Percentiles rank a stretch among this genome's conserved stretches.
phyloP scores from a whole-genome alignment of 2,329 filamentous ascomycete genomes.

The Leptodontidium sp. region DNA sequence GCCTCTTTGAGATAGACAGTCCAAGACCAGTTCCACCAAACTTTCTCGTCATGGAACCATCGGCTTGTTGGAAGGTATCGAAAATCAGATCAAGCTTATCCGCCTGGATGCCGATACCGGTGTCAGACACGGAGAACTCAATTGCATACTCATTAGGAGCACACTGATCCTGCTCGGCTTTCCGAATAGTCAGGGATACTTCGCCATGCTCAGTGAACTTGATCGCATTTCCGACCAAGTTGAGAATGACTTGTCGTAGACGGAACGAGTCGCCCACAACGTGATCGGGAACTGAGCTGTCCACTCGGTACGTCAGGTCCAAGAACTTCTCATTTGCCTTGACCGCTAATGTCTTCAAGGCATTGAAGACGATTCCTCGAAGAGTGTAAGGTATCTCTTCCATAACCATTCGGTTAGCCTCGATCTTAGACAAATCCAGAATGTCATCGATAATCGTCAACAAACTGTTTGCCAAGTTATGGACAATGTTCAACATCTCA shows the following conservation, averaged over 20 bases:
- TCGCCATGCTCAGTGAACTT: slow-evolving; percentile 98
- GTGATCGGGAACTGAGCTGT: slow-evolving; percentile 92
- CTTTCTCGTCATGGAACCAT: slow-evolving; percentile 94
- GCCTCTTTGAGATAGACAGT: slow-evolving; percentile 91
- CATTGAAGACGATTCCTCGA: slow-evolving; percentile 94
- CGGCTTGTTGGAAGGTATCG: slow-evolving; percentile 98
- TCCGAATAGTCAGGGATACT: slow-evolving; percentile 90
- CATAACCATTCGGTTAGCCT: slow-evolving; percentile 97
- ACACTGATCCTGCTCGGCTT: slow-evolving; percentile 71
- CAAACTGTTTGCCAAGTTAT: slow-evolving; percentile 94
- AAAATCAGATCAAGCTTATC: slow-evolving; percentile 98
- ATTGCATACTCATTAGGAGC: slow-evolving; percentile 84
- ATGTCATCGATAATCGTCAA: slow-evolving; percentile 95
- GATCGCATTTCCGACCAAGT: slow-evolving; percentile 97
- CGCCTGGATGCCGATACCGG: slow-evolving; percentile 93
- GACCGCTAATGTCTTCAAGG: slow-evolving; percentile 94
- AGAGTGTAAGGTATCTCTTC: slow-evolving; percentile 97
- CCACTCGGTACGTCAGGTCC: slow-evolving; percentile 91
- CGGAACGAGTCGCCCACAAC: slow-evolving; percentile 97
- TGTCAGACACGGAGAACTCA: slow-evolving; percentile 95
- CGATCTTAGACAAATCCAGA: slow-evolving; percentile 80
- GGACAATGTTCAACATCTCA: slow-evolving; percentile 98
- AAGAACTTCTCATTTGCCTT: slow-evolving; percentile 96
- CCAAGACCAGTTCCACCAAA: slow-evolving; percentile 96
- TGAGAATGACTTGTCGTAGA: slow-evolving; percentile 94